Percentiles rank a stretch among this genome's conserved stretches.
phyloP scores from a whole-genome alignment of 2,329 filamentous ascomycete genomes.

The Beauveria sp. region DNA sequence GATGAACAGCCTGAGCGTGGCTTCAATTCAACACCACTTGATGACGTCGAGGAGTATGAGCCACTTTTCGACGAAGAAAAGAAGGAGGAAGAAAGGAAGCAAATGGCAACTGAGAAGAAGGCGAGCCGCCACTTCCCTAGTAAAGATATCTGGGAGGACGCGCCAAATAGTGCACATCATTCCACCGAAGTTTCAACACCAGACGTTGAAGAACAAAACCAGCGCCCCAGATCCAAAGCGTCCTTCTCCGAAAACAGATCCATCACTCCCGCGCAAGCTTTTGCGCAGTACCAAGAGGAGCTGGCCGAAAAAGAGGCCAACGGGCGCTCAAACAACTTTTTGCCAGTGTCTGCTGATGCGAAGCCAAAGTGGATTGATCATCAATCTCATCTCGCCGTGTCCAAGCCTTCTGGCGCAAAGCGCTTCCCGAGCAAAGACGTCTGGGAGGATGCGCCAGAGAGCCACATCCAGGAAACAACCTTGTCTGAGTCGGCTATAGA shows the following conservation, averaged over 20 bases:
- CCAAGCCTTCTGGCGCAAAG: slow-evolving; percentile 49
- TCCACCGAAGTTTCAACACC: slow-evolving; percentile 80
- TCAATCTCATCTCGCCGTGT: slow-evolving; percentile 43
- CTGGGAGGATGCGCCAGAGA: slow-evolving; percentile 91
- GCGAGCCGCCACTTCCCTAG: slow-evolving; percentile 74
- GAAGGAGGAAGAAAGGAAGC: slow-evolving; percentile 38
- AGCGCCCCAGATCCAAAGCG: slow-evolving; percentile 24
- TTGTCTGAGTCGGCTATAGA: slow-evolving; percentile 38
- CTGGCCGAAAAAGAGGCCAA: slow-evolving; percentile 17
- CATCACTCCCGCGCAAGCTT: slow-evolving; percentile 54
- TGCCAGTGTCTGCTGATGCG: slow-evolving; percentile 19
- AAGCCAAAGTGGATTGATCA: slow-evolving; percentile 39
- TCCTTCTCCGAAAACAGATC: slow-evolving; percentile 26
- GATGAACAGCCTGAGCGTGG: slow-evolving; percentile 45
- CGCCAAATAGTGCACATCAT: slow-evolving; percentile 74
- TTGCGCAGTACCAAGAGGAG: slow-evolving; percentile 59
- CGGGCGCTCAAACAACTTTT: slow-evolving; percentile 22
- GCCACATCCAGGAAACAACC: slow-evolving; percentile 69
- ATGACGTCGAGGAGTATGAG: slow-evolving; percentile 90
- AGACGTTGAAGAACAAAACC: slow-evolving; percentile 37
- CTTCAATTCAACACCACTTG: slow-evolving; percentile 61
- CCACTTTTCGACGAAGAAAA: slow-evolving; percentile 82
- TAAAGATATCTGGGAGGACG: slow-evolving; percentile 95
- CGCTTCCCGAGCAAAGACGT: slow-evolving; percentile 88
- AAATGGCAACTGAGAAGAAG: slow-evolving; percentile 37